Base-by-base conservation (phyloP, 1,139 yeast species). In the Kodamaea arcana region DNA sequence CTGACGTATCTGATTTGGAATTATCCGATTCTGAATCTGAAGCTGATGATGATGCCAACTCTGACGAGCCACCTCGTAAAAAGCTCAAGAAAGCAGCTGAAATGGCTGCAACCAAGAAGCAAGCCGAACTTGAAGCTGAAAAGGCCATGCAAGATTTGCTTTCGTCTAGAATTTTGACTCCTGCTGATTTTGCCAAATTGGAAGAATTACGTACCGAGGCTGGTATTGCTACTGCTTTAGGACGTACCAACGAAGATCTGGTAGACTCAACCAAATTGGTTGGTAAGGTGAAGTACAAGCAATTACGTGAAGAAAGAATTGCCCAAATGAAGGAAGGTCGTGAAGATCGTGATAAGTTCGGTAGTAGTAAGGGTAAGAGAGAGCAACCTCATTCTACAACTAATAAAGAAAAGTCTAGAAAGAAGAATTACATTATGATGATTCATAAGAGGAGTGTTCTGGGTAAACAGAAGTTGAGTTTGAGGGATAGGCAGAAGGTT, bases 371-470 rank as follows among this genome's bases (percentile, higher is more conserved):
- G 65, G 95, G 95, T 50, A 80, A 79, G 62, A 77, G 88, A 60
- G 92, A 82, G 30, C 69, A 66, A 42, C 75, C 81, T 24, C 95
- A 83, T 54, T 85, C 96, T 29, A 90, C 97, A 14, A 94, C 99
- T 12, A 92, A 92, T 62, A 80, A 79, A 62, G 97, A 94, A 62
- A 92, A 92, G 78, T 94, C 90, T 15, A 77, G 97, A 60, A 87
- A 87, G 88, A 92, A 92, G 95, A 94, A 92, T 65, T 92, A 88
- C 58, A 92, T 94, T 57, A 92, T 92, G 99, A 85, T 85, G 90
- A 84, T 92, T 50, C 99, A 92, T 65, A 92, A 92, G 69, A 78
- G 79, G 51, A 80, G 86, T 34, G 97, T 92, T 29, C 95, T 85
- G 62, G 97, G 98, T 43, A 92, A 92, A 61, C 92, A 83, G 44